A percentile compares a stretch with the other conserved stretches of the same genome.
Conservation (phyloP, 192 early-diverging fungal species). For the Gonapodya prolifera region DNA sequence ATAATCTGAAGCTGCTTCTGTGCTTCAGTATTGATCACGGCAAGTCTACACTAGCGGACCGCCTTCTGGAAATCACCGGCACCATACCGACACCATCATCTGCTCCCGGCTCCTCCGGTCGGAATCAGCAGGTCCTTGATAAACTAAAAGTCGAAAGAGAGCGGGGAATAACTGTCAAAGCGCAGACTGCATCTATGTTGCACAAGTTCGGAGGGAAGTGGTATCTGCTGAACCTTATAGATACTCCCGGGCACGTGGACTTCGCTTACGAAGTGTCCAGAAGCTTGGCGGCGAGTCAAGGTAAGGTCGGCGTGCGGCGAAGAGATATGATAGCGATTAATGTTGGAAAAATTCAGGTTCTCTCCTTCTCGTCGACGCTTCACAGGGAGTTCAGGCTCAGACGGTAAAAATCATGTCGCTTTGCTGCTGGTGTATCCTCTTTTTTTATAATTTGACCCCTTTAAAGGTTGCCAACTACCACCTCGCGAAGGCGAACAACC, state of each 20-base stretch:
- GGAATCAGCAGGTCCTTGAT: constrained; percentile 85
- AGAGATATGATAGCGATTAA: too few relatives aligned
- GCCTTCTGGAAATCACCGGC: constrained; percentile 77
- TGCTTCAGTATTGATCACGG: constrained; percentile 52
- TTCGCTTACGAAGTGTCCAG: constrained; percentile 80
- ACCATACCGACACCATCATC: background rate
- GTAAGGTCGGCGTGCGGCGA: too few relatives aligned
- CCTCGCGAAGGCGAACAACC: constrained; percentile 75
- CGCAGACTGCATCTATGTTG: constrained; percentile 93
- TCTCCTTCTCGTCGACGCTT: constrained; percentile 81
- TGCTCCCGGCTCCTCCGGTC: constrained; percentile 35
- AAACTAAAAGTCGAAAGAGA: constrained; percentile 93
- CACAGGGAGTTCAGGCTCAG: constrained; percentile 94
- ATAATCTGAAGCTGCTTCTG: constrained; percentile 56
- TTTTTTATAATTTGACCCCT: background rate
- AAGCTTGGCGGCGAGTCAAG: constrained; percentile 86
- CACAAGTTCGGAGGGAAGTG: constrained; percentile 62
- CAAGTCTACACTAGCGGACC: constrained; percentile 84
- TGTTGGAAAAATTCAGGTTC: constrained; percentile 23
- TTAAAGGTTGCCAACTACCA: constrained; percentile 79
- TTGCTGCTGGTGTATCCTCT: background rate
- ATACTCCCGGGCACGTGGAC: constrained; percentile 64
- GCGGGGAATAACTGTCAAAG: constrained; percentile 96
- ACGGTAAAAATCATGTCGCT: constrained; percentile 43
- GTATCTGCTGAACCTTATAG: constrained; percentile 90